Conservation (phyloP, 1,139 yeast genomes). For the Yarrowia galli region DNA sequence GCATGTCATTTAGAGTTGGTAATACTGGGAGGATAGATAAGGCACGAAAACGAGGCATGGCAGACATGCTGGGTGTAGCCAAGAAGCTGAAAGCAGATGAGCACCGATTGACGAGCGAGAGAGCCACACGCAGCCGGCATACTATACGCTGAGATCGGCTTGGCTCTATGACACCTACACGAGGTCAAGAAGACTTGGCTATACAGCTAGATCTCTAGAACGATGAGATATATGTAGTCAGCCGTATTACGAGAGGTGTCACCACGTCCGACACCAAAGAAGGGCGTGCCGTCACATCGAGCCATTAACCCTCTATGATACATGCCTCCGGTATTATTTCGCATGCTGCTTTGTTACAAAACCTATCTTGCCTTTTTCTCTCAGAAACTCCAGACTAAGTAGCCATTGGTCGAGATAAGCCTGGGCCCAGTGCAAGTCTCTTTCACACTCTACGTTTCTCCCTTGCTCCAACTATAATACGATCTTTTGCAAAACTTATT, state of each 20-base stretch:
- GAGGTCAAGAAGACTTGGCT: not conserved
- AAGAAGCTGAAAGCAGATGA: slow-evolving; percentile 4
- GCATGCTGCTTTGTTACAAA: slow-evolving; percentile 8
- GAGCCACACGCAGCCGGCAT: not conserved
- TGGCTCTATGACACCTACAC: not conserved
- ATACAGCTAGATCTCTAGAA: not conserved
- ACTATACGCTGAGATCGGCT: slow-evolving; percentile 2
- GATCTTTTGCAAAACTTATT: slow-evolving; percentile 10
- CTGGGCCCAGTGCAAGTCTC: not conserved
- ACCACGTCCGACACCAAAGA: too few species aligned
- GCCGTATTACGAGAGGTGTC: not conserved
- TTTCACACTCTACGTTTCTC: slow-evolving; percentile 16
- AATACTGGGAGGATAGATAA: slow-evolving; percentile 22
- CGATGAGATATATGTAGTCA: not conserved
- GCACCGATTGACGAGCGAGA: not conserved
- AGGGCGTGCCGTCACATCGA: not conserved
- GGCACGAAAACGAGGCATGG: slow-evolving; percentile 34
- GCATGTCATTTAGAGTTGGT: not conserved
- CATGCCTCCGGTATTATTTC: not conserved
- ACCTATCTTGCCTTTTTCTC: slow-evolving; percentile 21
- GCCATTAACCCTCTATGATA: not conserved
- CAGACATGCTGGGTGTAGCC: slow-evolving; percentile 16
- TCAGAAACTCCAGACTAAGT: slow-evolving; percentile 10
- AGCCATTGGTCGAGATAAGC: slow-evolving; percentile 32
- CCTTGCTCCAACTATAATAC: slow-evolving; percentile 26